phyloP scores from a whole-genome alignment of 1,284 basidiomycete genomes.

The Baeospora myosura region DNA sequence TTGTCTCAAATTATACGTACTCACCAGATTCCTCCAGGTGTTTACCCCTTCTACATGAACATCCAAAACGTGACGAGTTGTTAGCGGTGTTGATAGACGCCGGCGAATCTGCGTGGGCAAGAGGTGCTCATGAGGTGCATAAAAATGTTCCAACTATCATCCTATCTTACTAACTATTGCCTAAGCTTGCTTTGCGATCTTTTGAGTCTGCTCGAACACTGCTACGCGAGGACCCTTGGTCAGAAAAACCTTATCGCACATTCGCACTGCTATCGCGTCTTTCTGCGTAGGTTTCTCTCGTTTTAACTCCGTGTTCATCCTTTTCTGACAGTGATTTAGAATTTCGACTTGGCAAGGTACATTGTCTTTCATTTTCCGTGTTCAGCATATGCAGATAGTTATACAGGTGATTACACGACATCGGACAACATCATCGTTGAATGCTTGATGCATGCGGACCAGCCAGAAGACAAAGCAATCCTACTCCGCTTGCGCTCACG shows the following conservation, averaged over 20 bases:
- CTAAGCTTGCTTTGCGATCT: constrained; percentile 52
- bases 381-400: constrained; percentile 1
- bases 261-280: constrained; percentile 47
- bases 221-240: constrained; percentile 47
- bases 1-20: neutral
- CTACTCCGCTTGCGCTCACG: constrained; percentile 53
- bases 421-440: constrained; percentile 48
- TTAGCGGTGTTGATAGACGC: constrained; percentile 56
- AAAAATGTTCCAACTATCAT: neutral
- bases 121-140: constrained; percentile 67
- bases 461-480: constrained; percentile 47
- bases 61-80: constrained; percentile 53
- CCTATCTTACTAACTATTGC: neutral
- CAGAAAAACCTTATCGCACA: constrained; percentile 37
- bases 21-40: constrained; percentile 34
- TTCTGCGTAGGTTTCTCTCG: constrained; percentile 43
- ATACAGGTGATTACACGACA: constrained; percentile 40
- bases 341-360: constrained; percentile 58
- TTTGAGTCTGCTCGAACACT: constrained; percentile 51
- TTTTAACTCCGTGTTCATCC: constrained; percentile 1
- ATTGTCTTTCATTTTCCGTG: neutral
- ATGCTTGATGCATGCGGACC: constrained; percentile 39
- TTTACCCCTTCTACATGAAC: constrained; percentile 49
- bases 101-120: constrained; percentile 59
- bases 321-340: constrained; percentile 23